Evolutionary conservation across 202 grass and related monocot species (phyloP).

Genomic region (Carex sylvatica): DNA sequence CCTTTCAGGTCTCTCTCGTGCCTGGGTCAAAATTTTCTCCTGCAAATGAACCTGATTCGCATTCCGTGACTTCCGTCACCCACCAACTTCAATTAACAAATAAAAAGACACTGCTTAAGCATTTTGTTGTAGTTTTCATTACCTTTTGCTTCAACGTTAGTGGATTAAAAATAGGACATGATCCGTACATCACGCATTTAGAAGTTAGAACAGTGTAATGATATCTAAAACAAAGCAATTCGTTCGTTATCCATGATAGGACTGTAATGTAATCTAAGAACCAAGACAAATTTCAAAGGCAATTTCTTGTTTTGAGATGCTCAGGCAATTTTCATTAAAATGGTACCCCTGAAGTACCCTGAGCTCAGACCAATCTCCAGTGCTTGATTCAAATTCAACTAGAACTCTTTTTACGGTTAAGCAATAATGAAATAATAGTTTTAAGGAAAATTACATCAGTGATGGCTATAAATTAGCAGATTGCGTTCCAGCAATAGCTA

Average conservation of each 20-base stretch:
- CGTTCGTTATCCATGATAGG: not conserved
- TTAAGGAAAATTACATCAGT: not conserved
- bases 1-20: no score
- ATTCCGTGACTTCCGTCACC: no score
- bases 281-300: not conserved
- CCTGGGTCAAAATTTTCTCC: no score
- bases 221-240: not conserved
- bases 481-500: not conserved
- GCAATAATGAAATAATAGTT: not conserved
- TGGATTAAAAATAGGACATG: no score
- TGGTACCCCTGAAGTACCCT: not conserved
- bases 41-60: no score
- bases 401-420: not conserved
- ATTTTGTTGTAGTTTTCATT: no score
- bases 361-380: not conserved
- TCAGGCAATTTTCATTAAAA: not conserved
- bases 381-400: not conserved
- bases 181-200: no score
- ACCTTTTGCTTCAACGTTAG: no score
- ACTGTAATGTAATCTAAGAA: not conserved
- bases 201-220: no score
- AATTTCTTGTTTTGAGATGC: no score
- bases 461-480: not conserved
- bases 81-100: no score
- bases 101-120: no score